A percentile compares a stretch with the other conserved stretches of the same genome.
Conservation (phyloP, 208 protist genomes). For the Balamuthia mandrillaris region DNA sequence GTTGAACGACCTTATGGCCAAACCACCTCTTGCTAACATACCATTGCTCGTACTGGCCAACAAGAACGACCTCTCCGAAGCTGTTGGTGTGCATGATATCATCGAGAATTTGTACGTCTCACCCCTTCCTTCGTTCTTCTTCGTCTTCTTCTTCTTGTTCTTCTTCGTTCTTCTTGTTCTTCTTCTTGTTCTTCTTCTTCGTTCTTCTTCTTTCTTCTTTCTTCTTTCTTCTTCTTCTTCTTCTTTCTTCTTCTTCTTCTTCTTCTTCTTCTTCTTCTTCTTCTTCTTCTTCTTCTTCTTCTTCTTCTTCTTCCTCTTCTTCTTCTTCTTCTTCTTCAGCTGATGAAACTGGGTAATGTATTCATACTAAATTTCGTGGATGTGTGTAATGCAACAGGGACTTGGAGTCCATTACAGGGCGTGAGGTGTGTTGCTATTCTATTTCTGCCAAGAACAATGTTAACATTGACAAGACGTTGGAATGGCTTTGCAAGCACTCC, state of each 20-base stretch:
- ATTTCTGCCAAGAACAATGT: constrained; percentile 83
- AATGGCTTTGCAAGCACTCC: constrained; percentile 84
- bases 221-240: neutral
- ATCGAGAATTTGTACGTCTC: constrained; percentile 68
- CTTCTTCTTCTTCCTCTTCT: neutral
- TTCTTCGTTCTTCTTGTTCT: neutral
- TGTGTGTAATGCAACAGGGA: too few species aligned
- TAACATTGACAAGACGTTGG: constrained; percentile 83
- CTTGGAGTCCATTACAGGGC: constrained; percentile 64
- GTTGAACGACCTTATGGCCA: constrained; percentile 76
- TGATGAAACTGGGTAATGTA: too few species aligned
- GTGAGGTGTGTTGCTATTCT: constrained; percentile 82
- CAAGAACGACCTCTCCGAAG: constrained; percentile 83
- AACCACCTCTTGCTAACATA: constrained; percentile 77
- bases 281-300: too few species aligned
- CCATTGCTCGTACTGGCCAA: constrained; percentile 86
- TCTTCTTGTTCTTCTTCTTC: neutral
- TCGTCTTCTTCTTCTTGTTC: neutral
- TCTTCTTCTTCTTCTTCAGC: neutral
- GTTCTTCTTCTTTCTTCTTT: neutral
- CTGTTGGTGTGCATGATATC: constrained; percentile 67
- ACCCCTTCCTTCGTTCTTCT: neutral
- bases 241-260: too few species aligned
- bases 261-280: too few species aligned
- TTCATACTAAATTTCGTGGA: neutral